Evolutionary conservation across 2,329 filamentous ascomycete genomes (phyloP), one percentile per base, ranked within the genome.

Genomic region (Emmonsia crescens): DNA sequence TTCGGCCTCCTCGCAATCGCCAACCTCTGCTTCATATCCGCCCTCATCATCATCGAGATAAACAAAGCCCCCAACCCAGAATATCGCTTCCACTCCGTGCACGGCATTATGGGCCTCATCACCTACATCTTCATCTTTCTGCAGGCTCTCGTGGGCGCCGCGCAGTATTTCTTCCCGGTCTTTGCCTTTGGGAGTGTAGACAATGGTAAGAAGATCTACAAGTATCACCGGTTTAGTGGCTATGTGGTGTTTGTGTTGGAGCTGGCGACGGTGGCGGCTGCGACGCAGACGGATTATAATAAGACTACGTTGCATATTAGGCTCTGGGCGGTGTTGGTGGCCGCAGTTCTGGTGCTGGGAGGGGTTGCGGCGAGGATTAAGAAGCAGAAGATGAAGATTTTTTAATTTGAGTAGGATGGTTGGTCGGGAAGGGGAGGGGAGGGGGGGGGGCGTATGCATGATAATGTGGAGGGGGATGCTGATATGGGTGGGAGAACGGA

Each of bases 121-220:
- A 89, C 89, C 3, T 88, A 89, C 66, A 80, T 87, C 60, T 66
- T 89, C 60, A 80, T 96, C 6, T 72, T 86, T 12, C 68, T 88
- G 1, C 94, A 97, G 77, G 87, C 89, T 52, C 57, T 87, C 0
- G 83, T 96, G 36, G 93, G 94, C 19, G 83, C 95, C 65, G 88
- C 89, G 38, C 89, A 94, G 77, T 96, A 88, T 79, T 90, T 85
- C 62, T 78, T 83, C 2, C 92, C 92, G 0, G 71, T 72, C 0
- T 52, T 63, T 16, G 69, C 96, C 1, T 95, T 93, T 68, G 92
- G 92, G 5, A 85, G 89, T 61, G 85, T 87, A 65, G 86, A 89
- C 31, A 85, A 85, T 2, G 93, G 91, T 24, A 95, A 92, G 81
- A 80, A 80, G 29, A 74, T 96, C 49, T 97, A 93, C 81, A 96